A percentile compares a stretch with the other conserved stretches of the same genome.
These are phyloP conservation scores for Noccaea bulbosa DNA, from an alignment of 345 rosid genomes.

Conservation along the genomic window DNA sequence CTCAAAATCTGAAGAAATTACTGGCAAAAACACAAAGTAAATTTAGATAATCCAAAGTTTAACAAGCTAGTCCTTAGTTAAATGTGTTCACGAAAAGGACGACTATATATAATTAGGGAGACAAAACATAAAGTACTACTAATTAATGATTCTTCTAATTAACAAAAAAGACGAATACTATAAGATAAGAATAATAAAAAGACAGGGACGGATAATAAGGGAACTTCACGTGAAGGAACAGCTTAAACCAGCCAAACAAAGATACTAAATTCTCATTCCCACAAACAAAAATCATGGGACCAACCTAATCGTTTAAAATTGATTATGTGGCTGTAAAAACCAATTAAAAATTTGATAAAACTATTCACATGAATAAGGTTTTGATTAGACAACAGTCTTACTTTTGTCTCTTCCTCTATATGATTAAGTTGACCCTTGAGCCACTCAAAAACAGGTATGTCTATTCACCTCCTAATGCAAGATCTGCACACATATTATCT, in stretches of 20 bases:
- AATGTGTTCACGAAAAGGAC: slow-evolving; percentile 1
- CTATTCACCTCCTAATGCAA: slow-evolving; percentile 32
- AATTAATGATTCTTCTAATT: neutral
- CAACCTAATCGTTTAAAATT: slow-evolving; percentile 35
- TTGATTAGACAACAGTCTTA: slow-evolving; percentile 36
- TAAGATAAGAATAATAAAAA: slow-evolving; percentile 6
- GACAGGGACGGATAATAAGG: slow-evolving; percentile 31
- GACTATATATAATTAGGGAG: slow-evolving; percentile 21
- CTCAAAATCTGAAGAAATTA: neutral
- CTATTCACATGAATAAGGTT: slow-evolving; percentile 38
- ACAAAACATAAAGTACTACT: slow-evolving; percentile 13
- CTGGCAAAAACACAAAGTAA: neutral
- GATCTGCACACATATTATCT: slow-evolving; percentile 26
- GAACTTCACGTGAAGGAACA: slow-evolving; percentile 41
- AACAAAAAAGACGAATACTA: slow-evolving; percentile 13
- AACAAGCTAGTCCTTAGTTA: neutral
- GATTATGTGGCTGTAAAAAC: slow-evolving; percentile 37
- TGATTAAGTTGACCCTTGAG: slow-evolving; percentile 41
- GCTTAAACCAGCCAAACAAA: slow-evolving; percentile 40
- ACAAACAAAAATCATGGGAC: slow-evolving; percentile 45
- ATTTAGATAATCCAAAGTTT: neutral
- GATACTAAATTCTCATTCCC: slow-evolving; percentile 17
- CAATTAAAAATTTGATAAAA: slow-evolving; percentile 18
- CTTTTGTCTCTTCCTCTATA: slow-evolving; percentile 38
- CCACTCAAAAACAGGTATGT: slow-evolving; percentile 41